Base-by-base conservation (phyloP, 1,284 basidiomycete species). In the Dichomitus squalens region DNA sequence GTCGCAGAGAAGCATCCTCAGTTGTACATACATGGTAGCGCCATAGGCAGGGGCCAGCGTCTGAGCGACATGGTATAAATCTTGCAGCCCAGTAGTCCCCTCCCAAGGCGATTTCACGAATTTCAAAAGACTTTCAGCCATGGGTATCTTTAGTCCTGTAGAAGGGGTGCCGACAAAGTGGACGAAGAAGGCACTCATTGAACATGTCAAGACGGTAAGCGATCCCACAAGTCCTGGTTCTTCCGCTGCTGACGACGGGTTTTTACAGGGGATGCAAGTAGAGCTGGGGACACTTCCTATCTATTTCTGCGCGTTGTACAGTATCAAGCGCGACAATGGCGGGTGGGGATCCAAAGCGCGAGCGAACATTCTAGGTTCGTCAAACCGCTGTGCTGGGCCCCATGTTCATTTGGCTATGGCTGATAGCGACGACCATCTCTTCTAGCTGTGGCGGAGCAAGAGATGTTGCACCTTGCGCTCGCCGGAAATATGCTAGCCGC, bases 401-500 rank as follows among this genome's bases (percentile, higher is more conserved):
- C n/a, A n/a, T n/a, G n/a, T n/a, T n/a, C n/a, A n/a, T n/a, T n/a
- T n/a, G n/a, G n/a, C n/a, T n/a, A n/a, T 49, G 21, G 18, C 14
- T 38, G n/a, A 36, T 35, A 23, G n/a, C n/a, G 4, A 12, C 18
- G 18, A 18, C 4, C 36, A n/a, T 21, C 35, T 31, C 21, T 34
- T 21, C 3, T 20, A 64, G 61, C 52, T 23, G 36, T 64, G 20
- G 61, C 54, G 1, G 46, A 58, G 51, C 59, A 64, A 50, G 61
- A 64, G 56, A 64, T 64, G 61, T 47, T 64, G 44, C 61, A 64
- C 36, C 61, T 64, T 31, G 33, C 53, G 1, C 51, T 61, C 14
- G 53, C 53, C 6, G 61, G 59, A 21, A 64, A 64, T 46, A 58
- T 61, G 25, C 39, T 58, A 1, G 44, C 49, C 31, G 53, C 59